Conservation (phyloP, 352 stramenopile species). For the Phytophthora sp. region DNA sequence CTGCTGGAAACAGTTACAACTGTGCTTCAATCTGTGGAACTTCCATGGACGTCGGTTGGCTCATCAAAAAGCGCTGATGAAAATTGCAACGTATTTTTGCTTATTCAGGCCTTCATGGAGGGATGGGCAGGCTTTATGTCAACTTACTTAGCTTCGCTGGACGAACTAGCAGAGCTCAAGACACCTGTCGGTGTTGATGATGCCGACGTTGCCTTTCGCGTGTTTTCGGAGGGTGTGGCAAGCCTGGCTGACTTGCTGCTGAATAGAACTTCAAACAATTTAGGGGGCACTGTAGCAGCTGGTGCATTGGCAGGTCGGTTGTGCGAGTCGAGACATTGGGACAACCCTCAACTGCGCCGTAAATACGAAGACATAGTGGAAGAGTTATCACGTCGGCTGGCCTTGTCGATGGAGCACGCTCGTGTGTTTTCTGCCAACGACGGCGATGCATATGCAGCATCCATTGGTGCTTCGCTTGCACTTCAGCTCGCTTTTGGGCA, state of each 20-base stretch:
- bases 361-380: constrained; percentile 30
- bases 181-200: constrained; percentile 44
- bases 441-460: constrained; percentile 15
- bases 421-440: constrained; percentile 41
- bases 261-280: constrained; percentile 10
- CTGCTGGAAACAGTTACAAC: constrained; percentile 26
- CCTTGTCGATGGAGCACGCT: constrained; percentile 40
- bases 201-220: constrained; percentile 39
- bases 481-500: constrained; percentile 44
- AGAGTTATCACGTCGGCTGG: constrained; percentile 27
- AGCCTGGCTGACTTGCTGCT: constrained; percentile 22
- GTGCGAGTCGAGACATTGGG: constrained; percentile 46
- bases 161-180: constrained; percentile 49
- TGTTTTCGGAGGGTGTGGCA: constrained; percentile 43
- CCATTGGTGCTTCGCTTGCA: constrained; percentile 29
- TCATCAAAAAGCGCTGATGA: constrained; percentile 1
- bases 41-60: constrained; percentile 13
- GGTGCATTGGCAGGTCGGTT: constrained; percentile 45
- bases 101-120: constrained; percentile 43
- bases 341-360: constrained; percentile 29
- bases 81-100: constrained; percentile 30
- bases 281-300: constrained; percentile 34
- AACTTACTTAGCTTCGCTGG: constrained; percentile 44
- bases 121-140: constrained; percentile 51
- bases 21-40: constrained; percentile 32